Evolutionary conservation across 2,329 filamentous ascomycete species (phyloP).

Genomic region (Aurifilum marmelostoma): DNA sequence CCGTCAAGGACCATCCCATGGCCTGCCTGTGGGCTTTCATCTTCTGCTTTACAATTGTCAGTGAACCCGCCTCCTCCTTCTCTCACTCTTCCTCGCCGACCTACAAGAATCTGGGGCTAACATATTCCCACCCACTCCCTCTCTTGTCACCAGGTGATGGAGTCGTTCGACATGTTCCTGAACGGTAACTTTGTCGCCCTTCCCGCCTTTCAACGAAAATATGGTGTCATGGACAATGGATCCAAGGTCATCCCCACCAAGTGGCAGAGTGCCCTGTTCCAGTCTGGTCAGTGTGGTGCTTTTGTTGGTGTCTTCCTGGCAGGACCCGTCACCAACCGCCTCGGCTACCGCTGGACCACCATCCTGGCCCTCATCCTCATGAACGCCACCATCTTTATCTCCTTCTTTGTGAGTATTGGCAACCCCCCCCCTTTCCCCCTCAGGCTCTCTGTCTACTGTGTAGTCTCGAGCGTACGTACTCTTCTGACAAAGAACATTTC

Average conservation of each 20-base stretch:
- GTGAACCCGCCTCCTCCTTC: constrained; percentile 29
- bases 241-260: constrained; percentile 49
- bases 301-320: constrained; percentile 63
- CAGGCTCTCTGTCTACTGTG: too few species aligned
- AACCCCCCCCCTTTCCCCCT: background rate
- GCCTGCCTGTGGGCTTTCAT: constrained; percentile 52
- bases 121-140: background rate
- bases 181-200: constrained; percentile 52
- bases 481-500: background rate
- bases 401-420: constrained; percentile 42
- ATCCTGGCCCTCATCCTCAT: constrained; percentile 57
- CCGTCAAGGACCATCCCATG: constrained; percentile 46
- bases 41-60: constrained; percentile 55
- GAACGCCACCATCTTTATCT: constrained; percentile 61
- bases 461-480: background rate
- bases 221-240: constrained; percentile 38
- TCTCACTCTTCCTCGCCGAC: background rate
- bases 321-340: constrained; percentile 59
- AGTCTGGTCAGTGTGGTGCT: constrained; percentile 60
- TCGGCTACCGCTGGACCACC: constrained; percentile 64
- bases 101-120: background rate
- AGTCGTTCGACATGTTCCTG: constrained; percentile 53
- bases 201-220: constrained; percentile 41
- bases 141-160: constrained; percentile 50
- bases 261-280: constrained; percentile 63